Conservation (phyloP, 2,329 filamentous ascomycete genomes). For the Zarea fungicola region DNA sequence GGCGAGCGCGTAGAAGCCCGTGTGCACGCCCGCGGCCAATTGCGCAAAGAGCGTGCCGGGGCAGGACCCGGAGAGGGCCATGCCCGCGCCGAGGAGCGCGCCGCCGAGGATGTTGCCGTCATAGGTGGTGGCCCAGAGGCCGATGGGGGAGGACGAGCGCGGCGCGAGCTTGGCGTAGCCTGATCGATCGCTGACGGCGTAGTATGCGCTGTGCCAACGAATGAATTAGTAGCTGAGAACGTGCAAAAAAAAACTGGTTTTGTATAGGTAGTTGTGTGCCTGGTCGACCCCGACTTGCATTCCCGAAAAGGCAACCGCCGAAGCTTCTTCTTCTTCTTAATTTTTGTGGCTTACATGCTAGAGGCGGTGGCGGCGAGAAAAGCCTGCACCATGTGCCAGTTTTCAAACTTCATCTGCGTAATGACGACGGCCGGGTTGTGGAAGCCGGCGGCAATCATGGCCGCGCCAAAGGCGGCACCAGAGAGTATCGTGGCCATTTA, state of each 20-base stretch:
- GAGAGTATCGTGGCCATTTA: conserved; percentile 35
- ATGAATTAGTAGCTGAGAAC: neutral
- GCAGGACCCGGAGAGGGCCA: conserved; percentile 61
- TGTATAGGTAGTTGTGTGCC: too few species aligned
- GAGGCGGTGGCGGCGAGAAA: conserved; percentile 59
- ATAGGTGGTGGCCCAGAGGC: conserved; percentile 47
- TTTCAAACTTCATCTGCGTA: conserved; percentile 53
- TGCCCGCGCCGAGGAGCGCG: conserved; percentile 56
- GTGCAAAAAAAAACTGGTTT: too few species aligned
- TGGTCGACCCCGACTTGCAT: too few species aligned
- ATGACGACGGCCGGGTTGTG: conserved; percentile 55
- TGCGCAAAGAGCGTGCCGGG: conserved; percentile 62
- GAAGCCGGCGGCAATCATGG: conserved; percentile 55
- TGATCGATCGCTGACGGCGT: conserved; percentile 39
- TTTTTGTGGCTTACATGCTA: conserved; percentile 53
- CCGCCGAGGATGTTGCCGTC: conserved; percentile 64
- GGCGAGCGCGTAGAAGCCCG: conserved; percentile 46
- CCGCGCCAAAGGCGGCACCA: conserved; percentile 57
- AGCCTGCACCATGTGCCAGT: conserved; percentile 62
- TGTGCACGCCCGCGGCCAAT: conserved; percentile 46
- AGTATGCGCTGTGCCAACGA: conserved; percentile 33
- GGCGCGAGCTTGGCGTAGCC: conserved; percentile 40
- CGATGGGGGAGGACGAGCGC: conserved; percentile 46
- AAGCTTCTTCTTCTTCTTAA: too few species aligned
- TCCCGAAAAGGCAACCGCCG: too few species aligned